Base-by-base conservation (phyloP, 176 grass and related monocot genomes). In the Phoenix roebelenii region DNA sequence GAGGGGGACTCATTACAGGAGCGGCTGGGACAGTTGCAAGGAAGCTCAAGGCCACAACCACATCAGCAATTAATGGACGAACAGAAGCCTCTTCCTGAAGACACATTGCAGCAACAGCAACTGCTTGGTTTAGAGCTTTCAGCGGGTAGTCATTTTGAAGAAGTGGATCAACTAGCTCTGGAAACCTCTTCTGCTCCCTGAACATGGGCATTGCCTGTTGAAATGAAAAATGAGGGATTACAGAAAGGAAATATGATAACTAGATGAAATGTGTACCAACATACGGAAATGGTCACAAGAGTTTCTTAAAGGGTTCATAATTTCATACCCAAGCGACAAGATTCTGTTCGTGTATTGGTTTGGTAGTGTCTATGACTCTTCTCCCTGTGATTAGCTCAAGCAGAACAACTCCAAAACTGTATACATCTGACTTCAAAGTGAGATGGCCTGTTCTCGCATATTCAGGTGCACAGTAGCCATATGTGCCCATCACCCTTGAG, bases 381-480 rank as follows among this genome's bases (percentile, higher is more conserved):
- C 77, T 85, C 15, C 92, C 92, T 9, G 87, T 79, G 79, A 96
- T 96, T 62, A 96, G 73, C 77, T 96, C 86, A 29, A 96, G 72
- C 26, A 96, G 80, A 59, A 95, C 85, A 3, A 96, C 91, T 10
- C 91, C 91, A 53, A 90, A 96, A 82, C 86, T 85, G 80, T 90
- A 96, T 7, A 82, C 77, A 65, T 96, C 91, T 19, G 92, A 97
- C 78, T 97, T 97, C 63, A 85, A 75, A 22, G 81, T 97, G 18
- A 66, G 66, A 54, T 91, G 87, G 2, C 92, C 92, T 3, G 72
- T 73, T 16, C 87, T 83, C 22, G 74, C 80, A 56, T 91, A 91
- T 66, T 97, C 92, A 4, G 92, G 92, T 25, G 87, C 84, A 22
- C 70, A 77, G 62, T 86, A 91, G 18, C 87, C 92, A 16, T 88